Percentiles rank a stretch among this genome's conserved stretches.
These are phyloP conservation scores for Onygenales sp. DNA, from an alignment of 2,329 filamentous ascomycete species.

Conservation along the genomic window DNA sequence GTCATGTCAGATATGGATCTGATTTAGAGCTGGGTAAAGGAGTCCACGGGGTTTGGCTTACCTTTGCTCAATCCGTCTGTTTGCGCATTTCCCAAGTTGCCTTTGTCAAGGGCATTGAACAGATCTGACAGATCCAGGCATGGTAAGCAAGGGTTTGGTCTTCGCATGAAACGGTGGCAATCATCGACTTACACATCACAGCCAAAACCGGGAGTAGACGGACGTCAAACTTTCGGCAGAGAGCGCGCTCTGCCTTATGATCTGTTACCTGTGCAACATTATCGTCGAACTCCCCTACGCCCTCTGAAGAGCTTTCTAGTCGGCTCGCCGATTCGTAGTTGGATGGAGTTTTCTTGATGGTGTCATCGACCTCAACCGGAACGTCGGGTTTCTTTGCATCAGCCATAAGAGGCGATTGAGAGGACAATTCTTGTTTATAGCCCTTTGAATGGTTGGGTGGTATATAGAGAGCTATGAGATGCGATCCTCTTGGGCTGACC, in stretches of 20 bases:
- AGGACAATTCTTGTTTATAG: too few relatives aligned
- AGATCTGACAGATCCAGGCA: slow-evolving; percentile 33
- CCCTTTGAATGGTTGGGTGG: too few relatives aligned
- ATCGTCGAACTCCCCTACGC: background rate
- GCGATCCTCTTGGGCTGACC: too few relatives aligned
- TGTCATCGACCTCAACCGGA: background rate
- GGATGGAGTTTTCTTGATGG: background rate
- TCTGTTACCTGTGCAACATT: slow-evolving; percentile 30
- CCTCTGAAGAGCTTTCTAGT: background rate
- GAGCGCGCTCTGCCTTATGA: slow-evolving; percentile 36
- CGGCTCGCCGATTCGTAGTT: background rate
- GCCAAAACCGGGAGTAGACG: slow-evolving; percentile 48
- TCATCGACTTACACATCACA: slow-evolving; percentile 40
- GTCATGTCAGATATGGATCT: background rate
- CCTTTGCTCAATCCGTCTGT: slow-evolving; percentile 41
- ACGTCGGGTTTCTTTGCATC: background rate
- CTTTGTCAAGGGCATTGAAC: slow-evolving; percentile 44
- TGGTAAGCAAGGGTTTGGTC: slow-evolving; percentile 1
- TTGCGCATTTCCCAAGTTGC: slow-evolving; percentile 47
- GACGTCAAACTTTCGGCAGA: slow-evolving; percentile 46
- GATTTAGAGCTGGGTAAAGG: background rate
- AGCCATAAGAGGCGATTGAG: too few relatives aligned
- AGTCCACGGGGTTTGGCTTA: slow-evolving; percentile 10
- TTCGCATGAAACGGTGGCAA: background rate
- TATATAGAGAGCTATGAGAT: too few relatives aligned